Conservation (phyloP, 768 basidiomycete genomes). For the Coprinopsis strossmayeri region DNA sequence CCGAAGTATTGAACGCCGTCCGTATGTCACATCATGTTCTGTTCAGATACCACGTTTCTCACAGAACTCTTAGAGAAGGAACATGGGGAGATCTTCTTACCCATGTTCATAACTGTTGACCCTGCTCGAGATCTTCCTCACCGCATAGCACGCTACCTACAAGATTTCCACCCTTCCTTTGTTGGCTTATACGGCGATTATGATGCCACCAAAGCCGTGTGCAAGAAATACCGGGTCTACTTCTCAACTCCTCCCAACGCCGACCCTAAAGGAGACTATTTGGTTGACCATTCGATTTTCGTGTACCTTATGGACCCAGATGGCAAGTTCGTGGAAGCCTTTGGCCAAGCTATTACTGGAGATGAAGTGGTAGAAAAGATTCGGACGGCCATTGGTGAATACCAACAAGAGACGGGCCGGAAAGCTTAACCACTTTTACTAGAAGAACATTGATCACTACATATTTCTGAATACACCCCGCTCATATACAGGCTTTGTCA, state of each 20-base stretch:
- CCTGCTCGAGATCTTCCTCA: conserved; percentile 78
- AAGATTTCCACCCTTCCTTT: conserved; percentile 90
- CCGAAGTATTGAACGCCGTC: conserved; percentile 61
- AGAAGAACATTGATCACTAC: neutral
- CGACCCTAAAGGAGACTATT: conserved; percentile 86
- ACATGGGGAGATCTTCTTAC: conserved; percentile 69
- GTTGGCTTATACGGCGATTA: conserved; percentile 86
- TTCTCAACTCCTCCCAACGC: conserved; percentile 93
- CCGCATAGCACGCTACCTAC: conserved; percentile 56
- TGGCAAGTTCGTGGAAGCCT: conserved; percentile 93
- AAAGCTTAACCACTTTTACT: conserved; percentile 18
- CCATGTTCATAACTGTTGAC: conserved; percentile 95
- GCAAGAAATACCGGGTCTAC: conserved; percentile 96
- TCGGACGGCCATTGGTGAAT: conserved; percentile 38
- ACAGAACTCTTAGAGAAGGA: conserved; percentile 46
- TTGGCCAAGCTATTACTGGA: conserved; percentile 74
- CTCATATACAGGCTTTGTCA: neutral
- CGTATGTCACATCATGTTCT: conserved; percentile 40
- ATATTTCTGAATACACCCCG: conserved; percentile 2
- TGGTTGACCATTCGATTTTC: conserved; percentile 96
- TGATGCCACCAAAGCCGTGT: conserved; percentile 74
- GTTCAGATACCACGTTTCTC: neutral
- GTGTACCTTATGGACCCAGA: conserved; percentile 97
- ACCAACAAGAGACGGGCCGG: conserved; percentile 33
- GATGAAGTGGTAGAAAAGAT: conserved; percentile 65